Base-by-base conservation (phyloP, 1,284 basidiomycete genomes). In the Sporisorium sorghi region DNA sequence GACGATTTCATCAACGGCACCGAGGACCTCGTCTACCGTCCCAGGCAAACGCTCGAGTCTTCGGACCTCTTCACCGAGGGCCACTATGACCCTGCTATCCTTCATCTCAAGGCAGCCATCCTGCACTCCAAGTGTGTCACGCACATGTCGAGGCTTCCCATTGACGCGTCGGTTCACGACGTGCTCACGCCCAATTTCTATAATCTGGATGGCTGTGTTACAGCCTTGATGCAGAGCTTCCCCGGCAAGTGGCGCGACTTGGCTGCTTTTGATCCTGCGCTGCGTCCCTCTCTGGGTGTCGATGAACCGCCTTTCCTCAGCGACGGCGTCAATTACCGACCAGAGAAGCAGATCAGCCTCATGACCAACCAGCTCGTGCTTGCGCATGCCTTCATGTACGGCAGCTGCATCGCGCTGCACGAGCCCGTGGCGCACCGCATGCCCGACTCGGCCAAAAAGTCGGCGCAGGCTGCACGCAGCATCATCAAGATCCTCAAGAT, bases 71-170 rank as follows among this genome's bases (percentile, higher is more conserved):
- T 77, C 53, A 69, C 71, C 40, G 60, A 58, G 1, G 58, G 66
- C 21, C 77, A 74, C 53, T 62, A 60, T 57, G 77, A 79, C 37
- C 65, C 74, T 7, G 60, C 58, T 30, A 49, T 68, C 32, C 54
- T 73, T 8, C 68, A 75, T 44, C 57, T 79, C 60, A 79, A 79
- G 56, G 77, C 68, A n/a, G 54, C 52, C 12, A 67, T 77, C 32
- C 40, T 79, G 30, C 60, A 75, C 33, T 67, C 68, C 40, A 65
- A 63, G 50, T 71, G 67, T 33, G 68, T 75, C 24, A 64, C 54
- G 30, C 58, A 75, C 58, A 75, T 75, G 63, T 75, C 73, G 39
- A 62, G 73, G 48, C 59, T 71, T 26, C 60, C 67, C 17, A 54
- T 61, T 30, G 64, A 71, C 4, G 68, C 70, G 3, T 49, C 51